Conservation (phyloP, 352 stramenopile genomes). For the Pythium dissimile region DNA sequence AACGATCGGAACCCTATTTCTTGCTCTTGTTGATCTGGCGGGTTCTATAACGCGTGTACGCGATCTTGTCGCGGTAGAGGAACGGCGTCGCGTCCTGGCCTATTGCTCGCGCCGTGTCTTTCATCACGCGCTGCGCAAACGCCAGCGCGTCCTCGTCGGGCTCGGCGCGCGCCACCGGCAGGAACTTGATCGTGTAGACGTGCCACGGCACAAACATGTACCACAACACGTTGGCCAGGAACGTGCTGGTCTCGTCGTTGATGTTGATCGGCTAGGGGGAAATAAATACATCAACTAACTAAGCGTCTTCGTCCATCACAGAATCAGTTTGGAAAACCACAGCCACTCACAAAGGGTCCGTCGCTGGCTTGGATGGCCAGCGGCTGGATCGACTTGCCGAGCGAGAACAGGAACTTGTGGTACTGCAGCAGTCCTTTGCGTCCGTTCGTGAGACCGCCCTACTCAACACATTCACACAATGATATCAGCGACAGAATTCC, state of each 20-base stretch:
- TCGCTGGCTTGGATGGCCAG: constrained; percentile 59
- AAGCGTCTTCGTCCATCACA: too few relatives aligned
- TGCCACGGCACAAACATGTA: constrained; percentile 72
- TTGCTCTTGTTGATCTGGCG: constrained; percentile 51
- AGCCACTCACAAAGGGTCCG: constrained; percentile 55
- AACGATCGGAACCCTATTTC: constrained; percentile 24
- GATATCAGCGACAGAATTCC: too few relatives aligned
- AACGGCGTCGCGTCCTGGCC: constrained; percentile 57
- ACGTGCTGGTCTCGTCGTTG: constrained; percentile 77
- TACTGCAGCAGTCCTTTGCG: constrained; percentile 65
- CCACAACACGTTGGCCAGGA: constrained; percentile 68
- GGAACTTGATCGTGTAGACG: constrained; percentile 55
- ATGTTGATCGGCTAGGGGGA: constrained; percentile 75
- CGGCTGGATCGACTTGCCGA: constrained; percentile 57
- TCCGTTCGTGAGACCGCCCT: constrained; percentile 67
- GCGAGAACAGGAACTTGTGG: constrained; percentile 77
- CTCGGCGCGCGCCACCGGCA: constrained; percentile 34
- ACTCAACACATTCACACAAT: neutral
- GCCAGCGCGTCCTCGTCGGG: constrained; percentile 43
- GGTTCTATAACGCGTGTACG: constrained; percentile 54
- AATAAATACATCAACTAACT: too few relatives aligned
- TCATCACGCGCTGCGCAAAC: constrained; percentile 65
- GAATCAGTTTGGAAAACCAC: too few relatives aligned
- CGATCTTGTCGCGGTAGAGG: constrained; percentile 72
- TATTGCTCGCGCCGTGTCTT: constrained; percentile 41